phyloP scores from a whole-genome alignment of 768 basidiomycete species.

The Boletus coccyginus region DNA sequence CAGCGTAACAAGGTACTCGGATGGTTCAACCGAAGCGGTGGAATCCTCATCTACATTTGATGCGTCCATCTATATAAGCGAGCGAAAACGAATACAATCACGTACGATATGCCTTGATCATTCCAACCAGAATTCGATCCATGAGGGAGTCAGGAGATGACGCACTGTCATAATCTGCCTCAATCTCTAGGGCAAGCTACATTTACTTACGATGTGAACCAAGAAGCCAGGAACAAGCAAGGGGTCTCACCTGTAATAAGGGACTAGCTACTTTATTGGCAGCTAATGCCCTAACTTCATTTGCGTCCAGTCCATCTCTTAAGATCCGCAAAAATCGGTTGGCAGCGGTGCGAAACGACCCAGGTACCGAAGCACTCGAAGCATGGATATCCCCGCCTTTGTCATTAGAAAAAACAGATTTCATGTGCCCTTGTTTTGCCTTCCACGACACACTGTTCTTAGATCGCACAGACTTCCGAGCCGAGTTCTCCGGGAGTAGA shows the following conservation, averaged over 20 bases:
- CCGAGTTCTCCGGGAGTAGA: constrained; percentile 39
- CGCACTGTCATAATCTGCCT: constrained; percentile 61
- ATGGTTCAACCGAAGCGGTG: constrained; percentile 42
- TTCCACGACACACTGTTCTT: constrained; percentile 86
- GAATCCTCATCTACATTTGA: constrained; percentile 39
- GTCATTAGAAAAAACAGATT: constrained; percentile 63
- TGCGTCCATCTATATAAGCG: background rate
- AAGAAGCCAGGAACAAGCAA: constrained; percentile 5
- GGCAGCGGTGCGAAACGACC: constrained; percentile 47
- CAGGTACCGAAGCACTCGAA: constrained; percentile 33
- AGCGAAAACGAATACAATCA: constrained; percentile 8
- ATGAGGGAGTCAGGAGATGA: constrained; percentile 69
- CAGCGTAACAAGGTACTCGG: constrained; percentile 79
- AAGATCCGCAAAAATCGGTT: constrained; percentile 49
- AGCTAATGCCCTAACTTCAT: constrained; percentile 76
- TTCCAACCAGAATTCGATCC: constrained; percentile 76
- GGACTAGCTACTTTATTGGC: constrained; percentile 78
- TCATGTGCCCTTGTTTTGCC: constrained; percentile 74
- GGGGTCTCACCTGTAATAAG: constrained; percentile 56
- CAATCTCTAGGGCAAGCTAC: constrained; percentile 81
- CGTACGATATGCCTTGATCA: constrained; percentile 66
- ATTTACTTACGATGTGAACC: constrained; percentile 6
- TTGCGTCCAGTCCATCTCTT: constrained; percentile 52
- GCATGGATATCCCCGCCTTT: constrained; percentile 37
- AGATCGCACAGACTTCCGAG: constrained; percentile 57